phyloP scores from a whole-genome alignment of 495 filamentous ascomycete species.

The Cladorrhinum samala region DNA sequence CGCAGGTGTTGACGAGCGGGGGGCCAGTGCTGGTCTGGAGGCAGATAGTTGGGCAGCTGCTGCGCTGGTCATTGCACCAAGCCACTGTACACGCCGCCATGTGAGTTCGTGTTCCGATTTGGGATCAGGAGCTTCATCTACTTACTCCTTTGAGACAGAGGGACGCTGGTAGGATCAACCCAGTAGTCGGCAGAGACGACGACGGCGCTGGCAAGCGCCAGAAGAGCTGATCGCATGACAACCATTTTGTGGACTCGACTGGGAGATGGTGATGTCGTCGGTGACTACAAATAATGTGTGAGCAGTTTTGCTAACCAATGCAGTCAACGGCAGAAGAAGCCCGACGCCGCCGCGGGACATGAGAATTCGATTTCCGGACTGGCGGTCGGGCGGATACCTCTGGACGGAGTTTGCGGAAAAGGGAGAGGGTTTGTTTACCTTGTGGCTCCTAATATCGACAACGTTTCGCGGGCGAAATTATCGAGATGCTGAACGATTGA shows the following conservation, averaged over 20 bases:
- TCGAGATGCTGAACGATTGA: slow-evolving; percentile 2
- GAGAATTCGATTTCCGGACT: slow-evolving; percentile 4
- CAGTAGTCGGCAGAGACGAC: slow-evolving; percentile 40
- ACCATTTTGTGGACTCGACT: slow-evolving; percentile 32
- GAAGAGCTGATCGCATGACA: slow-evolving; percentile 37
- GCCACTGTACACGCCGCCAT: slow-evolving; percentile 36
- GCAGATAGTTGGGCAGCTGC: slow-evolving; percentile 73
- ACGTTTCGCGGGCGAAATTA: slow-evolving; percentile 2
- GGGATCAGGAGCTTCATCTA: slow-evolving; percentile 6
- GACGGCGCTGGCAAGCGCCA: slow-evolving; percentile 41
- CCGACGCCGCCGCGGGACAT: slow-evolving; percentile 5
- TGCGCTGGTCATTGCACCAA: slow-evolving; percentile 66
- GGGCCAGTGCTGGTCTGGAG: slow-evolving; percentile 52
- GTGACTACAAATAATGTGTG: slow-evolving; percentile 3
- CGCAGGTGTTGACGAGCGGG: slow-evolving; percentile 59
- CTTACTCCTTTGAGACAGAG: slow-evolving; percentile 37
- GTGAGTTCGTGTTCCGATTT: slow-evolving; percentile 20
- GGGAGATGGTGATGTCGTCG: slow-evolving; percentile 1
- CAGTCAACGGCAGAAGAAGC: not conserved
- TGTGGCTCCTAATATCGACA: not conserved
- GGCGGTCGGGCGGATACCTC: slow-evolving; percentile 1
- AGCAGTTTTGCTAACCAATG: not conserved
- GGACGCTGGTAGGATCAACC: slow-evolving; percentile 58
- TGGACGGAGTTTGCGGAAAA: slow-evolving; percentile 4
- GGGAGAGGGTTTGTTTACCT: slow-evolving; percentile 4